These are phyloP conservation scores for Dictyostelium purpureum DNA, from an alignment of 78 protist species.

Conservation along the genomic window DNA sequence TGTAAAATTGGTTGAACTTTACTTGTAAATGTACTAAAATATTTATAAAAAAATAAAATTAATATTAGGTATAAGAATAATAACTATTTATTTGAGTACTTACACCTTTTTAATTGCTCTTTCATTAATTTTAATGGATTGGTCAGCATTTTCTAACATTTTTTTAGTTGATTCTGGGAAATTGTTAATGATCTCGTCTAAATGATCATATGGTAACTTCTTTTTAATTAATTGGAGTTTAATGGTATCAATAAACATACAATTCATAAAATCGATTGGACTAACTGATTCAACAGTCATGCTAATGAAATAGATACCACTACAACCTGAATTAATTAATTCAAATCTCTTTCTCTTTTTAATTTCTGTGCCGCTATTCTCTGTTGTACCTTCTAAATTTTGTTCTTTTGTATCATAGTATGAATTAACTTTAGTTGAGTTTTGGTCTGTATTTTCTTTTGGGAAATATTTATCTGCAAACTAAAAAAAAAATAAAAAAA, in stretches of 20 bases:
- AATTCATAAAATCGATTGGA: slow-evolving; percentile 22
- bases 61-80: neutral
- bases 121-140: neutral
- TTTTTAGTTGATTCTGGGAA: slow-evolving; percentile 18
- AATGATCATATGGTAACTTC: neutral
- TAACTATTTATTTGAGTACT: neutral
- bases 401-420: neutral
- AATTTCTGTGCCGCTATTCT: neutral
- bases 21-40: slow-evolving; percentile 13
- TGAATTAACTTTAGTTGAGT: neutral
- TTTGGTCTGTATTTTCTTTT: slow-evolving; percentile 20
- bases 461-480: slow-evolving; percentile 64
- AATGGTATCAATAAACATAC: slow-evolving; percentile 38
- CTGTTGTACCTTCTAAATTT: neutral
- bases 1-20: slow-evolving; percentile 24
- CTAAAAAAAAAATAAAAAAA: neutral
- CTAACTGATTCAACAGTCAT: neutral
- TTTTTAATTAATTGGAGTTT: slow-evolving; percentile 1
- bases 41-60: neutral
- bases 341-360: slow-evolving; percentile 24
- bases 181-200: neutral
- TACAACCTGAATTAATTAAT: slow-evolving; percentile 63
- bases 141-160: slow-evolving; percentile 27
- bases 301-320: slow-evolving; percentile 47
- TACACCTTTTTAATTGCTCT: slow-evolving; percentile 9